Evolutionary conservation across 148 eudicot genomes (phyloP), one percentile per base, ranked within the genome.

Genomic region (Chenopodium quinoa): DNA sequence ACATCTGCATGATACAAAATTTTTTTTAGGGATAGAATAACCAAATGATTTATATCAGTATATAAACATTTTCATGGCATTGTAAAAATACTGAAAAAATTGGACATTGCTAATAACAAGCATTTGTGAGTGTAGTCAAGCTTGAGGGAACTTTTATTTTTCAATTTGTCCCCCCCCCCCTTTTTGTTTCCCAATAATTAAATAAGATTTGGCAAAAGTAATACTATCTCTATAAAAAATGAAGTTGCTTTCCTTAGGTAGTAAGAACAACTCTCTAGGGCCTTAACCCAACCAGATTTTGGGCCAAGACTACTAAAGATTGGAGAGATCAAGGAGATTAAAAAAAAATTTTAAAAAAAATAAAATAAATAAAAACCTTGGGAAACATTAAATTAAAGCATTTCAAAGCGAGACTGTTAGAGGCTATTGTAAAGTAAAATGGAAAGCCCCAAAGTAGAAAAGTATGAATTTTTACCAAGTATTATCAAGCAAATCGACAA

Each of bases 1-100:
- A 89, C 88, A 96, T 93, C 99, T 96, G 90, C 88, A 86, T 71
- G 72, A 85, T 37, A 56, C 82, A 68, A 44, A 78, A 66, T 48
- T 75, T 76, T 78, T 78, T 71, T 47, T 58, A 82, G 64, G 72
- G 58, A 78, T 77, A 37, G 20, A 82, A 75, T 62, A 79, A 52
- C 16, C 62, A 44, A 58, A 58, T 7, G 48, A 58, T 64, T 77
- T 7, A 69, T 40, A 6, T 40, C 44, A 40, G 44, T 40, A 40
- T 40, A 6, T 40, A 40, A 40, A 40, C 8, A 40, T 40, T 40
- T 40, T 40, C 44, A 40, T 1, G 44, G 44, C 52, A 71, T 44
- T 44, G 48, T 22, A 16, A 71, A 40, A 44, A 0, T 17, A 52
- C 29, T 22, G 20, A 40, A 46, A 0, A 0, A 0, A 71, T 10